Percentiles rank a stretch among this genome's conserved stretches.
Evolutionary conservation across 1,284 basidiomycete species (phyloP).

Genomic region (Ganoderma lingzhi): DNA sequence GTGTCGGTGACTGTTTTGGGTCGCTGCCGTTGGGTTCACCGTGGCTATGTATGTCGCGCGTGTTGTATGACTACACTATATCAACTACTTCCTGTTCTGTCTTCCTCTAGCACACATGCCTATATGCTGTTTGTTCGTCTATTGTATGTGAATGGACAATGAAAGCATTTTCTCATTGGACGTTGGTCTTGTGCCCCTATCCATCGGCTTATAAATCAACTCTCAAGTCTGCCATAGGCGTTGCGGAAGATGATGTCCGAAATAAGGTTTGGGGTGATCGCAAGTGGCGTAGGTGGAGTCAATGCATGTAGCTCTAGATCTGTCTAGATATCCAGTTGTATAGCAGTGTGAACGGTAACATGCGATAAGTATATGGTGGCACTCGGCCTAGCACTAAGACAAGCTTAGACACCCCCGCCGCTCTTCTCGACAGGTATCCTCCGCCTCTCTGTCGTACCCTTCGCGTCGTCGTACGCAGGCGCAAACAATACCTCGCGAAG

Average conservation of each 20-base stretch:
- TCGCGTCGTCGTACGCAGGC: constrained; percentile 48
- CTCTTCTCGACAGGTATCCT: constrained; percentile 88
- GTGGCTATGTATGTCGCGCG: constrained; percentile 25
- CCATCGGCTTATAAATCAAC: background rate
- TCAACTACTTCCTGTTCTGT: constrained; percentile 17
- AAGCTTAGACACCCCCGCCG: constrained; percentile 77
- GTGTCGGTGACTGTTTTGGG: constrained; percentile 3
- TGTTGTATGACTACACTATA: constrained; percentile 31
- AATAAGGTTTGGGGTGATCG: constrained; percentile 8
- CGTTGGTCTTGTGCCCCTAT: background rate
- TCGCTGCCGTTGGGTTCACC: constrained; percentile 11
- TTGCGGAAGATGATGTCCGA: background rate
- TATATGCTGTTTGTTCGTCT: constrained; percentile 27
- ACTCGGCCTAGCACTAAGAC: background rate
- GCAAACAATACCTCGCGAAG: constrained; percentile 81
- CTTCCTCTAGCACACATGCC: constrained; percentile 26
- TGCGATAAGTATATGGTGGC: constrained; percentile 1
- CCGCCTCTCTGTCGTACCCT: constrained; percentile 53
- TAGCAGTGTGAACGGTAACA: background rate
- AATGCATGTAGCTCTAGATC: background rate
- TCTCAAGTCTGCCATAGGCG: background rate
- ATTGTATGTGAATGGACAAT: constrained; percentile 28
- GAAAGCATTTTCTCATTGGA: constrained; percentile 14
- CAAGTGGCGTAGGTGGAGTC: constrained; percentile 1
- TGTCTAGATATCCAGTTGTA: background rate